These are phyloP conservation scores for Marsdenia floribunda DNA, from an alignment of 257 asterid genomes.

Conservation along the genomic window DNA sequence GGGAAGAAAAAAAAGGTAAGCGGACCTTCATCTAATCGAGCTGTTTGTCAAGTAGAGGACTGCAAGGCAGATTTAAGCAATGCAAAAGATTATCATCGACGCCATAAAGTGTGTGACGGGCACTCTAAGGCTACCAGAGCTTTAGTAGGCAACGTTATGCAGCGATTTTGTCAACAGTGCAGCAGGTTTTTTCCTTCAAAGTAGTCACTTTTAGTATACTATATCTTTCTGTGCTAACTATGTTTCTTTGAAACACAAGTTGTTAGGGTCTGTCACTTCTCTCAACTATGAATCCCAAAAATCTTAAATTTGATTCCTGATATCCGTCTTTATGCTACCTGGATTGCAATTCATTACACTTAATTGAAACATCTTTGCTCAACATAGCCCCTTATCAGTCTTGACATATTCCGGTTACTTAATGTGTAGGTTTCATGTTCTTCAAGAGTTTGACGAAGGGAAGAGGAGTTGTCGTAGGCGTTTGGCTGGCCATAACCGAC, in stretches of 20 bases:
- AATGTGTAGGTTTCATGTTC: conserved; percentile 68
- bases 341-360: not conserved
- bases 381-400: not conserved
- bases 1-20: conserved; percentile 64
- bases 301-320: not conserved
- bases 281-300: not conserved
- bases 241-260: not conserved
- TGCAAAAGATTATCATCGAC: conserved; percentile 81
- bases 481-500: conserved; percentile 81
- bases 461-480: conserved; percentile 93
- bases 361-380: not conserved
- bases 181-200: conserved; percentile 57
- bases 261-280: not conserved
- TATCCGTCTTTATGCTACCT: not conserved
- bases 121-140: conserved; percentile 81
- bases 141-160: conserved; percentile 70
- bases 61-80: conserved; percentile 74
- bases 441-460: conserved; percentile 93
- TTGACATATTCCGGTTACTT: conserved; percentile 6
- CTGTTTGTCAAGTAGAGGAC: conserved; percentile 79
- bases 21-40: conserved; percentile 38
- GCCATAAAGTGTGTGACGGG: conserved; percentile 85
- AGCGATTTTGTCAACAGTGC: conserved; percentile 95
- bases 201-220: not conserved
- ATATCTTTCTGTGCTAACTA: not conserved